Conservation (phyloP, 495 filamentous ascomycete genomes). For the Talaromyces ruber region DNA sequence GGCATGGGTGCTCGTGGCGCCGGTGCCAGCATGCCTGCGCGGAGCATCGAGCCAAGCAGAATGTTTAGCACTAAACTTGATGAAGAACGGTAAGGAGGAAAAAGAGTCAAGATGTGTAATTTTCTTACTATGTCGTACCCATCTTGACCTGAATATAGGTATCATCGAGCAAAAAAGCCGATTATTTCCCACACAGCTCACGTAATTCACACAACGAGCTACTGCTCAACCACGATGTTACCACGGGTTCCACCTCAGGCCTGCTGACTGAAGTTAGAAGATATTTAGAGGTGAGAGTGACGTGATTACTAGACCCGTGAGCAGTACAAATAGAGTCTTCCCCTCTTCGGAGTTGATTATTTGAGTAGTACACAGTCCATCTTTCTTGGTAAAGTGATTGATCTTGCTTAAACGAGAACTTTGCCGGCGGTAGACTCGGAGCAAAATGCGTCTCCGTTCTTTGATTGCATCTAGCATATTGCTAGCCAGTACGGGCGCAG, state of each 20-base stretch:
- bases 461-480: constrained; percentile 6
- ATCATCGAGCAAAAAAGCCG: not conserved
- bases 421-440: not conserved
- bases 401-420: not conserved
- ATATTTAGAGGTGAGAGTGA: not conserved
- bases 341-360: not conserved
- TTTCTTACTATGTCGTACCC: not conserved
- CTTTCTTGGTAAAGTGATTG: not conserved
- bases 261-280: not conserved
- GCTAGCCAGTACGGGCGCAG: constrained; percentile 14
- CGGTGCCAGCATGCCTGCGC: not conserved
- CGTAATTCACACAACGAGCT: not conserved
- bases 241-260: not conserved
- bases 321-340: not conserved
- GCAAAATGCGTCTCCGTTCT: not conserved
- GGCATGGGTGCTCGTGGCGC: not conserved
- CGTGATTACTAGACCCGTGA: not conserved
- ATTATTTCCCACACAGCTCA: not conserved
- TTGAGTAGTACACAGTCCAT: not conserved
- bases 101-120: not conserved
- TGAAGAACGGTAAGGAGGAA: not conserved
- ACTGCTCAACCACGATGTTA: not conserved
- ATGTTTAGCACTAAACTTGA: not conserved
- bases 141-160: not conserved
- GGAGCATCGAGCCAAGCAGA: not conserved